phyloP scores from a whole-genome alignment of 768 basidiomycete genomes.

The Lactarius sanguifluus region DNA sequence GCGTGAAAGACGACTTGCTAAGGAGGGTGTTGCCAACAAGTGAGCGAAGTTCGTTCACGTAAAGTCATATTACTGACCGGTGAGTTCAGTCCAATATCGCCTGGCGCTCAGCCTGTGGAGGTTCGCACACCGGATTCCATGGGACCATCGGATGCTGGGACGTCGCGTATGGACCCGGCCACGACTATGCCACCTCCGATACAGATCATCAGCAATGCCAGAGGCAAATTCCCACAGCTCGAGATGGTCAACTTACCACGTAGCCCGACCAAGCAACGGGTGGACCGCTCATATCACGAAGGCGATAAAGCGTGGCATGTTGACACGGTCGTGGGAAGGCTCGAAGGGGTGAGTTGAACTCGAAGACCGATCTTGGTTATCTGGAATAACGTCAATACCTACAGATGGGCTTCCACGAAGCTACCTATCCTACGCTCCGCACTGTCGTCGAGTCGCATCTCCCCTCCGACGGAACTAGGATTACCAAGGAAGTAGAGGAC shows the following conservation, averaged over 20 bases:
- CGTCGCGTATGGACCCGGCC: background rate
- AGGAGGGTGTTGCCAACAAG: conserved; percentile 15
- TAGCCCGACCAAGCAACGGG: conserved; percentile 36
- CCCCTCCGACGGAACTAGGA: conserved; percentile 41
- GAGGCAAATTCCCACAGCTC: conserved; percentile 58
- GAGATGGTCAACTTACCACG: conserved; percentile 63
- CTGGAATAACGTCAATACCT: conserved; percentile 18
- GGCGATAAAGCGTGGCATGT: conserved; percentile 14
- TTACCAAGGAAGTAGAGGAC: conserved; percentile 59
- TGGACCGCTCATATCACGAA: conserved; percentile 51
- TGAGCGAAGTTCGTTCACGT: background rate
- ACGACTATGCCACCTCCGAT: background rate
- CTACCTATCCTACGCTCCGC: conserved; percentile 50
- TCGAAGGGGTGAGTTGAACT: conserved; percentile 58
- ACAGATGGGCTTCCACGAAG: conserved; percentile 72
- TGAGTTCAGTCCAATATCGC: conserved; percentile 20
- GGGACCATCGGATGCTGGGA: conserved; percentile 4
- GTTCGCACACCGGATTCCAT: background rate
- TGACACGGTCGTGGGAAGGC: conserved; percentile 29
- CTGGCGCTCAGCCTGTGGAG: background rate
- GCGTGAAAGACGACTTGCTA: conserved; percentile 8
- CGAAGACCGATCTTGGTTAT: conserved; percentile 8
- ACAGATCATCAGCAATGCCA: conserved; percentile 61
- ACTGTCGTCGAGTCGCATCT: conserved; percentile 45
- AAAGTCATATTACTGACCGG: background rate